Evolutionary conservation across 768 basidiomycete genomes (phyloP), one percentile per base, ranked within the genome.

Genomic region (Lentinula detonsa): DNA sequence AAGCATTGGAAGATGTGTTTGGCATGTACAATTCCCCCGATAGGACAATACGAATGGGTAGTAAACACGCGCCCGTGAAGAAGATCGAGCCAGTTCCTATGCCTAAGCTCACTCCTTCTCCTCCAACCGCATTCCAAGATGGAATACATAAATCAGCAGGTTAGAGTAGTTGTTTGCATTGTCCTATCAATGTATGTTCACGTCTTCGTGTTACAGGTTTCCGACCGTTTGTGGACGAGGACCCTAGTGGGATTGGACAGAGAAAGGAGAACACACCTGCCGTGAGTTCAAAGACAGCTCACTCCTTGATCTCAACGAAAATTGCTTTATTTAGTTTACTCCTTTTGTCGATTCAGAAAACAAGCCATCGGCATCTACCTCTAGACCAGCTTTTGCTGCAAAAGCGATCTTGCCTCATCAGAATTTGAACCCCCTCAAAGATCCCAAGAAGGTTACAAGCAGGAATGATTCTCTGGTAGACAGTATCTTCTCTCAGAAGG

Each of bases 21-120:
- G 90, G 88, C 57, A 94, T 98, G 89, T 98, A 95, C 71, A 96
- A 97, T 71, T 92, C 90, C 8, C 91, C 91, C 2, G 90, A 91
- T 63, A 91, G 86, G 74, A 87, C 87, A 0, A 78, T 79, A 49
- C 84, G 81, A 55, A 70, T 83, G 4, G 88, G 89, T 23, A 88
- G 85, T 65, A 90, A 90, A 68, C 83, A 90, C 68, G 88, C 87
- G 0, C 87, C 88, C 35, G 75, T 90, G 35, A 83, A 79, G 70
- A 87, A 82, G 67, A 74, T 92, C 21, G 87, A 88, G 48, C 81
- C 84, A 16, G 57, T 59, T 34, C 16, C 45, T 46, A 50, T 85
- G 11, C 81, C 78, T 2, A 79, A 81, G 7, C 62, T 75, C 28
- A 71, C 77, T 15, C 68, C 76, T 34, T 72, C 75, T 28, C 67